A percentile compares a stretch with the other conserved stretches of the same genome.
phyloP scores from a whole-genome alignment of 2,329 filamentous ascomycete genomes.

The Didymellaceae sp. region DNA sequence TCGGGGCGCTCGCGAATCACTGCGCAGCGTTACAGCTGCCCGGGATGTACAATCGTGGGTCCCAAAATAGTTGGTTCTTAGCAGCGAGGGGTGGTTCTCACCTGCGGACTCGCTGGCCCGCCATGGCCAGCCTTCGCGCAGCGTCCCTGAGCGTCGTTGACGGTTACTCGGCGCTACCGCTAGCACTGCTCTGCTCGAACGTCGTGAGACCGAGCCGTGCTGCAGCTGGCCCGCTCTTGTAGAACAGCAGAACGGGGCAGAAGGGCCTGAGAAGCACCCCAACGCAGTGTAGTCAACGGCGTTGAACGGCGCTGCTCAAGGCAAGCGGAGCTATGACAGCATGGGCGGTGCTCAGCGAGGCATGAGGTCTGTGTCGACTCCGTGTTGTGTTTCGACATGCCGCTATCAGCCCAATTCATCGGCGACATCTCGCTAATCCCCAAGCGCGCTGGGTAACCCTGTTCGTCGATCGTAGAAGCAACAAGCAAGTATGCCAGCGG shows the following conservation, averaged over 20 bases:
- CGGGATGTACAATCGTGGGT: constrained; percentile 35
- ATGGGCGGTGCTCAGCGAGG: constrained; percentile 31
- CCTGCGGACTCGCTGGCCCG: constrained; percentile 7
- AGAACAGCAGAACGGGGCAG: constrained; percentile 9
- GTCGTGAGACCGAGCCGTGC: constrained; percentile 30
- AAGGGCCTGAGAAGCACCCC: constrained; percentile 6
- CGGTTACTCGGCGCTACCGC: constrained; percentile 34
- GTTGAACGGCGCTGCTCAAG: constrained; percentile 11
- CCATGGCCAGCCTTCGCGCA: constrained; percentile 19
- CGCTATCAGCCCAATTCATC: constrained; percentile 43
- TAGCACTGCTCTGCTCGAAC: constrained; percentile 21
- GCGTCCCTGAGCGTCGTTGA: constrained; percentile 38
- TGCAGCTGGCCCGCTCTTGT: constrained; percentile 25
- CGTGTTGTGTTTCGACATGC: constrained; percentile 42
- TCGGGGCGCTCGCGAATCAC: constrained; percentile 41
- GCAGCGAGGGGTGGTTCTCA: constrained; percentile 31
- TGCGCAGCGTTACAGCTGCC: constrained; percentile 25
- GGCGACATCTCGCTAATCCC: constrained; percentile 42
- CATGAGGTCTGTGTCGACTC: constrained; percentile 39
- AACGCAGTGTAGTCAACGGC: constrained; percentile 7
- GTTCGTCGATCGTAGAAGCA: constrained; percentile 41
- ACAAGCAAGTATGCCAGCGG: constrained; percentile 34
- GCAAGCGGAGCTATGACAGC: constrained; percentile 28
- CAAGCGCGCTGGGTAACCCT: constrained; percentile 38
- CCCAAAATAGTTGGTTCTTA: constrained; percentile 41